Base-by-base conservation (phyloP, 78 protist genomes). In the Dictyostelium capitatum region DNA sequence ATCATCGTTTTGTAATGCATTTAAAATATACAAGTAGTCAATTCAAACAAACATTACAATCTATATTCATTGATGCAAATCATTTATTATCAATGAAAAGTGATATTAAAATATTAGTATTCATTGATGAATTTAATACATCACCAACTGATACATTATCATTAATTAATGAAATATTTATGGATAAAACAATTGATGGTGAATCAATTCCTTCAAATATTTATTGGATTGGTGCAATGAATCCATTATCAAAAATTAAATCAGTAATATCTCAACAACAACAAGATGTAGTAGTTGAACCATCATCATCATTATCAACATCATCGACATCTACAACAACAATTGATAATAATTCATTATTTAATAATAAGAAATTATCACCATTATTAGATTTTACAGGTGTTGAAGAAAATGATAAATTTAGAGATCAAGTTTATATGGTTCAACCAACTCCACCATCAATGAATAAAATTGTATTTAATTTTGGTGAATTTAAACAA, bases 141-240 rank as follows among this genome's bases (percentile, higher is more conserved):
- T 32, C 79, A 23, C 91, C 96, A 28, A 30, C 51, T 8, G 92
- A 90, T 30, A 82, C 93, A 3, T n/a, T 89, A 4, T 12, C 93
- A 17, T 62, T 95, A 41, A 80, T 95, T 80, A 90, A 89, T 77
- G 96, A 95, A 51, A 85, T 95, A 11, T 95, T 95, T 67, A 83
- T 81, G 48, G 96, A 95, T 78, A 56, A 70, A 9, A 50, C 83
- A 28, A n/a, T 87, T 17, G 96, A 94, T 78, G 96, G 96, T 69
- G 69, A 50, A 50, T n/a, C 48, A 30, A 59, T 80, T n/a, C 96
- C 96, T 14, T 20, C 50, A 5, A 83, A 89, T 59, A 89, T 94
- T 17, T 90, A 82, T 32, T 95, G 81, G 81, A 67, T 95, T 59
- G 96, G 90, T 43, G 96, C 96, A 43, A 82, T 89, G 92, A 95